Base-by-base conservation (phyloP, 352 stramenopile genomes). In the Pythium sukuiense region DNA sequence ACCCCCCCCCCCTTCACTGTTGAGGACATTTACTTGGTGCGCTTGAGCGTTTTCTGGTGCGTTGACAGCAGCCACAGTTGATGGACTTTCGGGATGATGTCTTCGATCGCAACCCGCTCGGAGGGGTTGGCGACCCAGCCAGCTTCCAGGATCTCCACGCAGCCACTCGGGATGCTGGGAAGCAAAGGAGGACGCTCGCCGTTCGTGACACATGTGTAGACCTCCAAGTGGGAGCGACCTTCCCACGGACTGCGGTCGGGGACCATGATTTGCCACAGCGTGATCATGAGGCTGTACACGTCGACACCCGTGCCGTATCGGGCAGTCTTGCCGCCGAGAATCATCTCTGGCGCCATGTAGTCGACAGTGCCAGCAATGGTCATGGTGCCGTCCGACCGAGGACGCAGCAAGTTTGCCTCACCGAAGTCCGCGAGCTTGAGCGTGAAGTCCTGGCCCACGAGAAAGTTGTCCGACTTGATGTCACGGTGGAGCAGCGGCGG, bases 231-330 rank as follows among this genome's bases (percentile, higher is more conserved):
- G 9, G 85, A 84, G 39, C 84, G 86, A 63, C 70, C 67, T 43
- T 85, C 80, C 87, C 87, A 95, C 11, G 87, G 87, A 68, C 80
- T 92, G 0, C 78, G 80, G 33, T 76, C 78, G 1, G 87, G 87
- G 33, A 93, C 84, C 76, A 95, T 84, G 65, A 95, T 95, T 69
- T 95, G 84, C 87, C 87, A 95, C 11, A 95, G 65, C 54, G 87
- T 95, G 61, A 95, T 92, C 83, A 93, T 92, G 8, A 95, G 64
- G 60, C 85, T 93, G 73, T 95, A 95, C 26, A 92, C 85, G 55
- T 95, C 87, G 1, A 92, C 85, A 5, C 80, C 85, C 0, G 87
- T 90, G 63, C 76, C 87, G 30, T 95, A 95, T 3, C 81, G 71
- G 2, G 87, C 85, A 6, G 85, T 91, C 63, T 93, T 93, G 59